Percentiles rank a stretch among this genome's conserved stretches.
Conservation (phyloP, 352 stramenopile genomes). For the Globisporangium recalcitrans region DNA sequence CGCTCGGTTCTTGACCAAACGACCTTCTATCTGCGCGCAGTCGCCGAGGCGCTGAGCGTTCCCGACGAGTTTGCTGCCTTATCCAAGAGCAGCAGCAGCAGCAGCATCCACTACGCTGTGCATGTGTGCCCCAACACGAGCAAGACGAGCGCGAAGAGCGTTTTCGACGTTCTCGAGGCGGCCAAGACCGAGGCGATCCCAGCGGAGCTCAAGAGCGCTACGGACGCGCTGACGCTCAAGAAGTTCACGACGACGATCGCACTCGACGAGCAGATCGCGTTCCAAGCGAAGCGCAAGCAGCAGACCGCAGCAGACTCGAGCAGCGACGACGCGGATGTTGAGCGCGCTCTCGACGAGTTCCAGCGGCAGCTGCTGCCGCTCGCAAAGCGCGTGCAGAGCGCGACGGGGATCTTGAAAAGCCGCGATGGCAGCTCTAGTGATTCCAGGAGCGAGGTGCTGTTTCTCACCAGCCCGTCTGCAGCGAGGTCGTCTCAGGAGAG, state of each 20-base stretch:
- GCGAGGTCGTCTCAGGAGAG: neutral
- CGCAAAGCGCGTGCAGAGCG: conserved; percentile 29
- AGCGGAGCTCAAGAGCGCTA: conserved; percentile 22
- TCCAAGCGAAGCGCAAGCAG: neutral
- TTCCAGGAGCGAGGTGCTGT: conserved; percentile 14
- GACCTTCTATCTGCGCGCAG: conserved; percentile 49
- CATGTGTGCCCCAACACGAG: conserved; percentile 27
- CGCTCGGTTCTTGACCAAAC: conserved; percentile 28
- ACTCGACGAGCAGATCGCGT: conserved; percentile 39
- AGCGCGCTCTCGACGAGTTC: conserved; percentile 38
- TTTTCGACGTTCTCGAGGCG: conserved; percentile 32
- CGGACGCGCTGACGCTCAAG: conserved; percentile 19
- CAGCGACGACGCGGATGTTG: conserved; percentile 24
- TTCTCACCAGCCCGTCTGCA: neutral
- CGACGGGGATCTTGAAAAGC: conserved; percentile 28
- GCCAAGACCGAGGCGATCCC: conserved; percentile 24
- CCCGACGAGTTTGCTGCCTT: conserved; percentile 14
- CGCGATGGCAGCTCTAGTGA: neutral
- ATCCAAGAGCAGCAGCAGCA: neutral
- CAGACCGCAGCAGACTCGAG: too few species aligned
- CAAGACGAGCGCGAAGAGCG: conserved; percentile 16
- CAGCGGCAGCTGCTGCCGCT: conserved; percentile 46
- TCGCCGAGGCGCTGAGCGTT: conserved; percentile 28
- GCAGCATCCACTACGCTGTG: conserved; percentile 37
- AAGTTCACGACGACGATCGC: conserved; percentile 40